A percentile compares a stretch with the other conserved stretches of the same genome.
Evolutionary conservation across 73 alveolate species (phyloP).

Genomic region (Halteria grandinella): DNA sequence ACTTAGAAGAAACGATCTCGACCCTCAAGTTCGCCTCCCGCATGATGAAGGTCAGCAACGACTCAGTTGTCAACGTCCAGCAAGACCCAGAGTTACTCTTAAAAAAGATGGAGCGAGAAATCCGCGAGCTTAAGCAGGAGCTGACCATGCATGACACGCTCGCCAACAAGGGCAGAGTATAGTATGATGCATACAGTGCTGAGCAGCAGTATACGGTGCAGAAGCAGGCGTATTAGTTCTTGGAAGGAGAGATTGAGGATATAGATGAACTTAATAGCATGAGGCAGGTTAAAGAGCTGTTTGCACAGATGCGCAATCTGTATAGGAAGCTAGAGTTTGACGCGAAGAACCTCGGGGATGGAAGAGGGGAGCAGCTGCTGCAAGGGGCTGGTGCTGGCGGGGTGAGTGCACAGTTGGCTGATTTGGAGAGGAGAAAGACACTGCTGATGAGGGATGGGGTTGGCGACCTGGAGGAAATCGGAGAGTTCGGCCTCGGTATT

Average conservation of each 20-base stretch:
- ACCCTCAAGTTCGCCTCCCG: slow-evolving; percentile 98
- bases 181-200: slow-evolving; percentile 97
- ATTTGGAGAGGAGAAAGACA: slow-evolving; percentile 2
- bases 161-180: slow-evolving; percentile 95
- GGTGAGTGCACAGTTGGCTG: slow-evolving; percentile 69
- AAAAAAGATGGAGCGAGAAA: slow-evolving; percentile 95
- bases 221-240: slow-evolving; percentile 78
- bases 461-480: slow-evolving; percentile 76
- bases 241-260: slow-evolving; percentile 93
- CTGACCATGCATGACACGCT: slow-evolving; percentile 99
- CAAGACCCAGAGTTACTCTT: slow-evolving; percentile 95
- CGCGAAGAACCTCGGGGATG: background rate
- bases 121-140: slow-evolving; percentile 98
- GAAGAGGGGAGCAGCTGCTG: background rate
- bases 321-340: slow-evolving; percentile 85
- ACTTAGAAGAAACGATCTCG: slow-evolving; percentile 97
- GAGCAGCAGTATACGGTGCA: slow-evolving; percentile 79
- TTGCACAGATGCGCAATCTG: slow-evolving; percentile 86
- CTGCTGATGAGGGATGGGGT: slow-evolving; percentile 75
- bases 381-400: background rate
- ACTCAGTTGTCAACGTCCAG: slow-evolving; percentile 90
- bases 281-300: slow-evolving; percentile 93
- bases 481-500: slow-evolving; percentile 84
- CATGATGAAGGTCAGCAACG: slow-evolving; percentile 98
- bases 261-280: slow-evolving; percentile 87